Base-by-base conservation (phyloP, 257 asterid species). In the Ligustrum vulgare region DNA sequence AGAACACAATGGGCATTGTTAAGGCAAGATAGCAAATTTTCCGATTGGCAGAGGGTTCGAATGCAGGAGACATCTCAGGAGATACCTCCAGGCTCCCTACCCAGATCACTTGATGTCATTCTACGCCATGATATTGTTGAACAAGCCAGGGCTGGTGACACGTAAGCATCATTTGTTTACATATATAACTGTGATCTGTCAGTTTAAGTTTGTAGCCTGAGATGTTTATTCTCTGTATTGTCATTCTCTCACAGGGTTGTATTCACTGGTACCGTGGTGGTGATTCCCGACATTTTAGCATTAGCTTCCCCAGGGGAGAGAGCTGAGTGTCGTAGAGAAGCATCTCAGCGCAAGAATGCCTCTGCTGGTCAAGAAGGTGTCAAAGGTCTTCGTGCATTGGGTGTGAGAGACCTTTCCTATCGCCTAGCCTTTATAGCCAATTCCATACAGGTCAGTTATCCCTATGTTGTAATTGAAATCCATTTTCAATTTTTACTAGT, bases 21-120 rank as follows among this genome's bases (percentile, higher is more conserved):
- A 71, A 89, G 98, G 85, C 98, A 95, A 82, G 99, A 95, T 41
- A 91, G 98, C 89, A 95, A 93, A 80, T 95, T 95, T 82, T 91
- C 98, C 12, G 97, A 95, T 77, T 95, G 98, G 99, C 99, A 93
- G 84, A 95, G 99, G 81, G 97, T 95, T 13, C 84, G 98, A 32
- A 90, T 91, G 97, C 99, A 93, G 90, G 99, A 95, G 83, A 84
- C 94, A 72, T 91, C 99, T 34, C 86, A 89, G 76, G 99, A 95
- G 87, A 95, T 95, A 85, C 98, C 98, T 49, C 90, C 99, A 12
- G 98, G 99, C 36, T 93, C 98, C 71, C 92, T 95, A 75, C 98
- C 99, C 32, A 91, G 99, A 76, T 90, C 99, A 70, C 98, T 95
- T 34, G 98, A 95, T 87, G 89, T 95, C 81, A 91, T 95, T 82